phyloP scores from a whole-genome alignment of 2,329 filamentous ascomycete genomes.

The Pyrenophora graminea region DNA sequence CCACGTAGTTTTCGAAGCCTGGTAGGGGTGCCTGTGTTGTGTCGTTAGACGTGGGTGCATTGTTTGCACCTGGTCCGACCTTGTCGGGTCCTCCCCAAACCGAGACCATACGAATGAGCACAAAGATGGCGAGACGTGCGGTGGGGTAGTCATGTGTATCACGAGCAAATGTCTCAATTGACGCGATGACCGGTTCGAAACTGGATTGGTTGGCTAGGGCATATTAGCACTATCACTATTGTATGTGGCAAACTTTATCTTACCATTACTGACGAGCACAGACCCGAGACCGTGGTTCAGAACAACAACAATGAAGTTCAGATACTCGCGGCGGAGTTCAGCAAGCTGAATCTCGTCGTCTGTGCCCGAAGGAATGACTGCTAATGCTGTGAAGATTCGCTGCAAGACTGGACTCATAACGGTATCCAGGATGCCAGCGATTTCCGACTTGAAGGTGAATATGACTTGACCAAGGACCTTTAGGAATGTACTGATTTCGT shows the following conservation, averaged over 20 bases:
- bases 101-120: slow-evolving; percentile 79
- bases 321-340: slow-evolving; percentile 88
- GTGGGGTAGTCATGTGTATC: slow-evolving; percentile 71
- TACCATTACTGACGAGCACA: slow-evolving; percentile 80
- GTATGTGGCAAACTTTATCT: slow-evolving; percentile 21
- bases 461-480: slow-evolving; percentile 91
- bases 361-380: slow-evolving; percentile 82
- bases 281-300: slow-evolving; percentile 86
- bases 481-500: slow-evolving; percentile 97
- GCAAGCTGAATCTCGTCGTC: slow-evolving; percentile 95
- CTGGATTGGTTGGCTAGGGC: slow-evolving; percentile 75
- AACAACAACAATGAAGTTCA: slow-evolving; percentile 91
- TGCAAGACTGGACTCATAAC: slow-evolving; percentile 88
- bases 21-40: slow-evolving; percentile 65
- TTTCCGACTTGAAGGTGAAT: slow-evolving; percentile 93
- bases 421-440: slow-evolving; percentile 84
- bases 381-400: slow-evolving; percentile 82
- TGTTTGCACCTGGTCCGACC: slow-evolving; percentile 36
- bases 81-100: slow-evolving; percentile 89
- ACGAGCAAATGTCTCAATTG: slow-evolving; percentile 81
- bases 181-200: slow-evolving; percentile 85
- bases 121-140: slow-evolving; percentile 76
- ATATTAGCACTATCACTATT: slow-evolving; percentile 13
- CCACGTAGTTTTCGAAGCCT: slow-evolving; percentile 90
- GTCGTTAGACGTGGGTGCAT: slow-evolving; percentile 50